Conservation (phyloP, 225 moss, liverwort and hornwort genomes). For the Physcomitrium patens region DNA sequence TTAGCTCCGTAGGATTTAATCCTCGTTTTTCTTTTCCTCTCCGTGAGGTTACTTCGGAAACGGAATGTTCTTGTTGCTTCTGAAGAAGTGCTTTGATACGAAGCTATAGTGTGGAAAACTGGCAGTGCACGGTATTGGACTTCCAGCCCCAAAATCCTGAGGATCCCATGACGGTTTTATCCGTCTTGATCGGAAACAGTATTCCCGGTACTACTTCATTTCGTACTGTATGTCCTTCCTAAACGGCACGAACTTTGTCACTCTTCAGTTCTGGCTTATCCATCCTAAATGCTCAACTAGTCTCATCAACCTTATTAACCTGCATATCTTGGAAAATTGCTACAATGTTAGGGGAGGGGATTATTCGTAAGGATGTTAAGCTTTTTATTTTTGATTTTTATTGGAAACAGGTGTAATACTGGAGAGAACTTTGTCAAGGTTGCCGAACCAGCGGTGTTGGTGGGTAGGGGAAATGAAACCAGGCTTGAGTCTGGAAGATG, state of each 20-base stretch:
- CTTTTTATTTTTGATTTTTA: not conserved
- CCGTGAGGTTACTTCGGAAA: too few species aligned
- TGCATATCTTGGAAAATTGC: too few species aligned
- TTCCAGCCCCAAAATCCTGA: conserved; percentile 57
- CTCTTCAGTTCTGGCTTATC: not conserved
- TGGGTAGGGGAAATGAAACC: conserved; percentile 57
- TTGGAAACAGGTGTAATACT: conserved; percentile 44
- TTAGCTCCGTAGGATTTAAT: too few species aligned
- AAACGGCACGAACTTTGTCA: not conserved
- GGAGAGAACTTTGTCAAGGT: conserved; percentile 51
- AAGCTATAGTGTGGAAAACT: conserved; percentile 10
- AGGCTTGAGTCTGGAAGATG: conserved; percentile 49
- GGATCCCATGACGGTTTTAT: conserved; percentile 45
- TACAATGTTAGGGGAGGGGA: too few species aligned
- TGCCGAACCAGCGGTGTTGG: conserved; percentile 58
- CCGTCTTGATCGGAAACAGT: conserved; percentile 50
- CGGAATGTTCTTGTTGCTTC: too few species aligned
- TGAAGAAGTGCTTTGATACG: not conserved
- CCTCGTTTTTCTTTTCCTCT: too few species aligned
- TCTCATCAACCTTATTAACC: too few species aligned
- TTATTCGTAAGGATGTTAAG: too few species aligned
- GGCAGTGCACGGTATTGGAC: conserved; percentile 70
- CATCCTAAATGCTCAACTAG: not conserved
- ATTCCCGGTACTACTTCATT: conserved; percentile 47
- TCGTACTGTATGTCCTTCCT: not conserved